These are phyloP conservation scores for Alternaria conjuncta DNA, from an alignment of 2,329 filamentous ascomycete species.

Conservation along the genomic window DNA sequence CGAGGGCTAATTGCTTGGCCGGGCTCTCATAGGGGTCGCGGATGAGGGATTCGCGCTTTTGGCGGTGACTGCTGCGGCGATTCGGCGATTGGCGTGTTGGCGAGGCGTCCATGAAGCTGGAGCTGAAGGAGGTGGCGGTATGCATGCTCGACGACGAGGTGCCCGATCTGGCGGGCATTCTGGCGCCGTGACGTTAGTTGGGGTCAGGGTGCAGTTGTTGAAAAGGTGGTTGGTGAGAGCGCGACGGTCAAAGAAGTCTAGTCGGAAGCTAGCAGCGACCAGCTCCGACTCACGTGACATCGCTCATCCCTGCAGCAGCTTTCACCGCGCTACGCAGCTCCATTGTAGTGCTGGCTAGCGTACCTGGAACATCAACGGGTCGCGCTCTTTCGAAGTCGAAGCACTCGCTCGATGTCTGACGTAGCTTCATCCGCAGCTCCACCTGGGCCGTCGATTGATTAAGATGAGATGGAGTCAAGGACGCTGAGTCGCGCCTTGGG, in stretches of 20 bases:
- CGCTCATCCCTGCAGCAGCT: slow-evolving; percentile 20
- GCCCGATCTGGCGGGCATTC: slow-evolving; percentile 43
- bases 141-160: slow-evolving; percentile 45
- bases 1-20: slow-evolving; percentile 45
- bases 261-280: slow-evolving; percentile 8
- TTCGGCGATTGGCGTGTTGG: slow-evolving; percentile 42
- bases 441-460: neutral
- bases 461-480: slow-evolving; percentile 3
- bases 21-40: slow-evolving; percentile 42
- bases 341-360: slow-evolving; percentile 1
- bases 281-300: slow-evolving; percentile 18
- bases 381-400: neutral
- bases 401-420: neutral
- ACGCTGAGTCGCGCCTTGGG: slow-evolving; percentile 2
- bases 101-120: slow-evolving; percentile 40
- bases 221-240: slow-evolving; percentile 33
- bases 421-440: neutral
- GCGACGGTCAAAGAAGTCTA: slow-evolving; percentile 12
- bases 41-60: slow-evolving; percentile 31
- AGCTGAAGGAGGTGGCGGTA: slow-evolving; percentile 40
- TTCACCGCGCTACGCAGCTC: slow-evolving; percentile 3
- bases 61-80: slow-evolving; percentile 32
- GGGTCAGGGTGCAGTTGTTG: slow-evolving; percentile 11
- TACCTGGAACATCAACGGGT: neutral
- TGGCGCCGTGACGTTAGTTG: slow-evolving; percentile 13